Evolutionary conservation across 2,329 filamentous ascomycete species (phyloP).

Genomic region (Fusarium brachygibbosum): DNA sequence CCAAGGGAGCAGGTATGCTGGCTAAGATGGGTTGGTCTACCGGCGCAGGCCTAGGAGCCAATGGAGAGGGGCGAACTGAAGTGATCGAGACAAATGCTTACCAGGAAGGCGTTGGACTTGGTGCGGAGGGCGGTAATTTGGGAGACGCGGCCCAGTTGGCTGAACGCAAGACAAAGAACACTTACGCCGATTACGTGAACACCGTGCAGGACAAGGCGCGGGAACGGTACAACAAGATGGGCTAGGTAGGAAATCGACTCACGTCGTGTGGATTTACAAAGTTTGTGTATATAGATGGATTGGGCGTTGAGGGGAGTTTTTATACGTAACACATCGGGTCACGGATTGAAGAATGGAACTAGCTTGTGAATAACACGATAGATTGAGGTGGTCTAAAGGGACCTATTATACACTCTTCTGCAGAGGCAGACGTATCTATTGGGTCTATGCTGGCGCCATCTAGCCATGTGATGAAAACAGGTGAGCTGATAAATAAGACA

Average conservation of each 20-base stretch:
- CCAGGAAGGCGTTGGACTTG: conserved; percentile 76
- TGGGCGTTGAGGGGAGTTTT: conserved; percentile 15
- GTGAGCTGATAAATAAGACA: neutral
- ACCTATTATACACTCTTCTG: neutral
- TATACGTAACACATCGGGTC: neutral
- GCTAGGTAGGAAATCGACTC: conserved; percentile 30
- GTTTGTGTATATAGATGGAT: conserved; percentile 10
- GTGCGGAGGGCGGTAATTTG: conserved; percentile 76
- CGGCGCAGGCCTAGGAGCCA: conserved; percentile 74
- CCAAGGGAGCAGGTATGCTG: conserved; percentile 76
- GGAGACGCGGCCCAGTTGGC: conserved; percentile 77
- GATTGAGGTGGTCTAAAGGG: neutral
- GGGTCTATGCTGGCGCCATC: neutral
- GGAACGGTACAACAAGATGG: conserved; percentile 73
- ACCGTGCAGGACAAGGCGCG: conserved; percentile 75
- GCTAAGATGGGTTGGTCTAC: conserved; percentile 80
- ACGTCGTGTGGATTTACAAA: neutral
- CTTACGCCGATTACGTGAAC: conserved; percentile 72
- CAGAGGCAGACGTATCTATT: neutral
- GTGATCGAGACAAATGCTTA: conserved; percentile 76
- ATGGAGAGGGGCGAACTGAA: conserved; percentile 72
- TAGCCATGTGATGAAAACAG: neutral
- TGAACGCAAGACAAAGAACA: conserved; percentile 70
- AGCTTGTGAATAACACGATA: neutral
- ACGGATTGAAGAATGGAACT: neutral